phyloP scores from a whole-genome alignment of 345 rosid species.

The Pseudoturritis turrita region DNA sequence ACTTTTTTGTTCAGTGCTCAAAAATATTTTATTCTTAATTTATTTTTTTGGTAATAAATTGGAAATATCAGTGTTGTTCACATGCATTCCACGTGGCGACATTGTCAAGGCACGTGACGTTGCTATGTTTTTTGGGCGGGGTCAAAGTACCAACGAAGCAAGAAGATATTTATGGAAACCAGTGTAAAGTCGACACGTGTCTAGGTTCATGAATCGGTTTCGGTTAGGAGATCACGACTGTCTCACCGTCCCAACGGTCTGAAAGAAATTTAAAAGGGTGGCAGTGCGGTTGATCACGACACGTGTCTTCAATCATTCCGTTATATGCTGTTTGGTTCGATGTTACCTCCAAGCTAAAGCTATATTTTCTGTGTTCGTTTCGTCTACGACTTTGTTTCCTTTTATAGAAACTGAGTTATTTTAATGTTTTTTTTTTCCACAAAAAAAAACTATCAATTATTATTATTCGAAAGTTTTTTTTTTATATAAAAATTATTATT shows the following conservation, averaged over 20 bases:
- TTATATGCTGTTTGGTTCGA: background rate
- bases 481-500: too few species aligned
- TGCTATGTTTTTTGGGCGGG: background rate
- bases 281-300: conserved; percentile 14
- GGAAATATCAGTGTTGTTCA: conserved; percentile 1
- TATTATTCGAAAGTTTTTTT: background rate
- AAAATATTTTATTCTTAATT: too few species aligned
- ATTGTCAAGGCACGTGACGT: conserved; percentile 6
- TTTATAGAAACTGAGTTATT: conserved; percentile 1
- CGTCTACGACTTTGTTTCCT: conserved; percentile 27
- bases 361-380: conserved; percentile 10
- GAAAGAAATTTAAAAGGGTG: background rate
- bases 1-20: background rate
- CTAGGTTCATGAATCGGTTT: conserved; percentile 11
- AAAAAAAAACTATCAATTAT: background rate
- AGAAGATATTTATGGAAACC: conserved; percentile 16
- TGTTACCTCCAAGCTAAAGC: background rate
- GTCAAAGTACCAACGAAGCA: background rate
- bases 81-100: conserved; percentile 9
- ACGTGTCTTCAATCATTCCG: conserved; percentile 24
- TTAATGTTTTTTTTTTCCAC: background rate
- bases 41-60: background rate
- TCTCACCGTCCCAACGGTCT: conserved; percentile 32
- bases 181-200: conserved; percentile 2
- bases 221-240: conserved; percentile 26